Evolutionary conservation across 2,329 filamentous ascomycete species (phyloP), one percentile per base, ranked within the genome.

Genomic region (Nemania diffusa): DNA sequence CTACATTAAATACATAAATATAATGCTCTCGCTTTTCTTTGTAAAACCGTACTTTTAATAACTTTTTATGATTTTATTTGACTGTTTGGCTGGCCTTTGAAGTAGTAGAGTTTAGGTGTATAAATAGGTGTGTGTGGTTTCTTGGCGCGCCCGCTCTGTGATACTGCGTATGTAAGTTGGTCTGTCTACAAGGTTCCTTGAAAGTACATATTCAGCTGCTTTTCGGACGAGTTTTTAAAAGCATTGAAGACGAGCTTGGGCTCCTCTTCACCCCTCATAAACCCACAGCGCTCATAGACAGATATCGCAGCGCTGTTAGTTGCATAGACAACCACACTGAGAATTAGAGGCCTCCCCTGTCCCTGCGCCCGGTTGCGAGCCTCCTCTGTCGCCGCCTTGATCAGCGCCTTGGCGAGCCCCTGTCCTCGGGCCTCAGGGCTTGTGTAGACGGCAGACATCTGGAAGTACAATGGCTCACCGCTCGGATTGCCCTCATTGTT

Each of bases 401-500:
- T 74, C 27, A 82, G 70, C 1, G 71, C 71, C 62, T 75, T 76
- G 9, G 76, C 80, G 34, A 80, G 70, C 9, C 80, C 80, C 56
- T 73, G 74, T 0, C 79, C 76, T 15, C 80, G 78, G 62, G 75
- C 75, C 56, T 78, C 73, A 42, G 79, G 78, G n/a, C 73, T 65
- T 8, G 78, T 81, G 64, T 79, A 82, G 66, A 81, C 78, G 22
- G 76, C 79, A 57, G 78, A 76, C 46, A 82, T 73, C 40, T 78
- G 75, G 64, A 73, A 81, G 62, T 75, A 74, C 8, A 74, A 22
- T 26, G 70, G 58, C 56, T 62, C 63, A 22, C 37, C 15, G n/a
- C 52, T 34, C 17, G 13, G 50, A 3, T 42, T 22, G 29, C 60
- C 65, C 32, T 64, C 67, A 62, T 56, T 7, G 37, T 44, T 27